A percentile compares a stretch with the other conserved stretches of the same genome.
phyloP scores from a whole-genome alignment of 768 basidiomycete species.

The Russula sp. region DNA sequence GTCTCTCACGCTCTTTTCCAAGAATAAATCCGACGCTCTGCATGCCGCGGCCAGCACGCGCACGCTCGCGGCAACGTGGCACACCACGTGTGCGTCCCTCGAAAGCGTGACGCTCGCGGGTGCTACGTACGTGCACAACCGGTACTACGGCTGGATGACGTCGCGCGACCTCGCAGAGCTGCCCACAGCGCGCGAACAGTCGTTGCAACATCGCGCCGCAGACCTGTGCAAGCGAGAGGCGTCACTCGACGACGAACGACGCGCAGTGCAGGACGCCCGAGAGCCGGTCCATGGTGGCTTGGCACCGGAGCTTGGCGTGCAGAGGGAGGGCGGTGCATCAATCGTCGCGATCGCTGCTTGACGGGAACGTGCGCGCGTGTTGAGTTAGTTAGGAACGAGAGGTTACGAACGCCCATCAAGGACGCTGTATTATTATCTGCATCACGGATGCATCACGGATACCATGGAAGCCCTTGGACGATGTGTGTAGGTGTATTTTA shows the following conservation, averaged over 20 bases:
- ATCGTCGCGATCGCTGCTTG: conserved; percentile 14
- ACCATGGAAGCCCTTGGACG: not conserved
- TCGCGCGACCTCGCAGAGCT: conserved; percentile 24
- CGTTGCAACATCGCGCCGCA: conserved; percentile 2
- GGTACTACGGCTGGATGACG: conserved; percentile 26
- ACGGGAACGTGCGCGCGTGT: not conserved
- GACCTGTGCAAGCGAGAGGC: conserved; percentile 13
- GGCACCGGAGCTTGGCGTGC: conserved; percentile 9
- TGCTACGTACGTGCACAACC: conserved; percentile 25
- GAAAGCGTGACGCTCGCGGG: conserved; percentile 26
- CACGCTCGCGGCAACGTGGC: conserved; percentile 24
- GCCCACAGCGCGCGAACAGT: conserved; percentile 16
- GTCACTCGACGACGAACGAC: conserved; percentile 1
- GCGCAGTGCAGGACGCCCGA: not conserved
- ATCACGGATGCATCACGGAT: not conserved
- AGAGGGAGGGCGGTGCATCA: conserved; percentile 4
- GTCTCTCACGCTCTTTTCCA: conserved; percentile 27
- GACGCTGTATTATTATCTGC: not conserved
- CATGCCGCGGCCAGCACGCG: conserved; percentile 17
- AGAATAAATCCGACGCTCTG: conserved; percentile 25
- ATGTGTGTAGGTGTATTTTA: not conserved
- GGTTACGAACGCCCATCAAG: too few species aligned
- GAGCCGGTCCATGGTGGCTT: not conserved
- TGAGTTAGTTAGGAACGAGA: not conserved
- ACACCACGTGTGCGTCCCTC: conserved; percentile 25